Percentiles rank a stretch among this genome's conserved stretches.
Conservation (phyloP, 192 early-diverging fungal species). For the Podila clonocystis region DNA sequence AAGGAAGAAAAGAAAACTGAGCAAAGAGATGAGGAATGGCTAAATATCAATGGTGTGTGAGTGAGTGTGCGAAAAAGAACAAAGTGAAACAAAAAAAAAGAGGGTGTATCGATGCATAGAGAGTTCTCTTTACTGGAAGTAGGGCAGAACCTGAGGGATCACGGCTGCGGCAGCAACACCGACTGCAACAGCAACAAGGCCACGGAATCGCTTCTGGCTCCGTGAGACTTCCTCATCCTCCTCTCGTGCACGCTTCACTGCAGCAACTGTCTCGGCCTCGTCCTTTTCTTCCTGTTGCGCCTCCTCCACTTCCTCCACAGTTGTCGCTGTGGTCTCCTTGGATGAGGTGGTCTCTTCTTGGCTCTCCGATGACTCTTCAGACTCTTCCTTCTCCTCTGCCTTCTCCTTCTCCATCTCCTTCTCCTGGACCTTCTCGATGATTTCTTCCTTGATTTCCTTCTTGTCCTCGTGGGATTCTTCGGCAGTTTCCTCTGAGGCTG, state of each 20-base stretch:
- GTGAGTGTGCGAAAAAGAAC: neutral
- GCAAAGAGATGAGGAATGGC: neutral
- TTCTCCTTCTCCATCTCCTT: neutral
- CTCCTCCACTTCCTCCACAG: neutral
- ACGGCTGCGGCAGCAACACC: constrained; percentile 25
- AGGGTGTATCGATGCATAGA: neutral
- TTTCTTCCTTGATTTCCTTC: neutral
- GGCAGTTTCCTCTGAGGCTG: constrained; percentile 1
- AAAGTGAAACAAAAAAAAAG: neutral
- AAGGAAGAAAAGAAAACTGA: neutral
- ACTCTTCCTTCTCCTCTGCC: neutral
- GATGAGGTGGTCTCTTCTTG: no score
- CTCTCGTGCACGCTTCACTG: neutral
- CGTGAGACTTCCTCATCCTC: constrained; percentile 6
- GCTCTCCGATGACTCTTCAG: no score
- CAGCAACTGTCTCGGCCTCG: neutral
- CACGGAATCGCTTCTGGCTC: constrained; percentile 23
- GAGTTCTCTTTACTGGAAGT: constrained; percentile 15
- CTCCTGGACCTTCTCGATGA: neutral
- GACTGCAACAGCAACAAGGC: constrained; percentile 24
- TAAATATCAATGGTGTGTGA: neutral
- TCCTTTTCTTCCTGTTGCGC: neutral
- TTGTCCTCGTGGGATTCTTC: constrained; percentile 8
- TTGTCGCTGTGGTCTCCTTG: neutral
- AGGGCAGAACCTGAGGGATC: constrained; percentile 32